These are phyloP conservation scores for Darksidea phi DNA, from an alignment of 495 filamentous ascomycete genomes.

Conservation along the genomic window DNA sequence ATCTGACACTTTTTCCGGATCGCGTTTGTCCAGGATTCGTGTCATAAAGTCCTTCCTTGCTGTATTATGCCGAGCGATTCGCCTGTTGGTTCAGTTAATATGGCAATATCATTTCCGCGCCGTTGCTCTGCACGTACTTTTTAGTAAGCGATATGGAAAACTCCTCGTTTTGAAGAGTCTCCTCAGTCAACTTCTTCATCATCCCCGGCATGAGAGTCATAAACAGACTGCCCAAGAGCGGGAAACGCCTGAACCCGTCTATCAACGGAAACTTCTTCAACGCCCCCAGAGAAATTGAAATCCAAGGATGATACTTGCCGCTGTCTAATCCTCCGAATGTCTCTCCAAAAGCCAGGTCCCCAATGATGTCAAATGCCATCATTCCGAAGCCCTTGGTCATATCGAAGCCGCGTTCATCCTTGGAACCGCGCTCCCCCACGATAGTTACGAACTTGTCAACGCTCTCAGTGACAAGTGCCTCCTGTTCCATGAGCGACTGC, in stretches of 20 bases:
- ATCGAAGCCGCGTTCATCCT: too few relatives aligned
- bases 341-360: conserved; percentile 60
- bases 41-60: conserved; percentile 18
- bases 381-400: too few relatives aligned
- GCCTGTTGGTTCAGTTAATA: too few relatives aligned
- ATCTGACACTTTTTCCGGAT: conserved; percentile 27
- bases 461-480: conserved; percentile 48
- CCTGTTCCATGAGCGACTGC: conserved; percentile 44
- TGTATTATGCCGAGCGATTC: neutral
- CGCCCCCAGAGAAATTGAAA: conserved; percentile 50
- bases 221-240: neutral
- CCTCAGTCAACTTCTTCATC: too few relatives aligned
- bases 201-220: too few relatives aligned
- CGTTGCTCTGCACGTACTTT: too few relatives aligned
- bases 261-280: conserved; percentile 18
- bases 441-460: conserved; percentile 45
- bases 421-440: too few relatives aligned
- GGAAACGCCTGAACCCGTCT: neutral
- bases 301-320: conserved; percentile 55
- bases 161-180: too few relatives aligned
- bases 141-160: too few relatives aligned
- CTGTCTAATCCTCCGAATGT: conserved; percentile 55
- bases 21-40: conserved; percentile 27
- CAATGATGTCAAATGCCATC: conserved; percentile 62
- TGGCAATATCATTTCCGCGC: too few relatives aligned